Percentiles rank a stretch among this genome's conserved stretches.
Evolutionary conservation across 2,329 filamentous ascomycete genomes (phyloP).

Genomic region (Phoma sp.): DNA sequence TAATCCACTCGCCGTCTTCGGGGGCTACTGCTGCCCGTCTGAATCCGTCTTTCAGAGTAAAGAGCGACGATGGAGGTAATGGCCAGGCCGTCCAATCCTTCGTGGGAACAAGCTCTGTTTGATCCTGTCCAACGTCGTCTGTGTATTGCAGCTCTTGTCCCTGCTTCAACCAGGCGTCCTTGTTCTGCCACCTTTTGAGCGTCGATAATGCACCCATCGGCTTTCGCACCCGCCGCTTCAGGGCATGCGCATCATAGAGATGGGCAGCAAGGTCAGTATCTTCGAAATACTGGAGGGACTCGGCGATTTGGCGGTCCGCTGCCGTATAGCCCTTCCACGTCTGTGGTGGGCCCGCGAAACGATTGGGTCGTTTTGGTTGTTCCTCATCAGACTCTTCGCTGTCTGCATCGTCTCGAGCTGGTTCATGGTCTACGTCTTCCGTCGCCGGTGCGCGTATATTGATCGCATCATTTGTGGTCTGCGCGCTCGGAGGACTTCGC

Average conservation of each 20-base stretch:
- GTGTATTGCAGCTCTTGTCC: conserved; percentile 34
- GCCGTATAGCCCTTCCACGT: conserved; percentile 71
- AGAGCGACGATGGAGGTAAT: conserved; percentile 66
- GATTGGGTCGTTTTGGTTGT: conserved; percentile 61
- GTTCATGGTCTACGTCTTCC: neutral
- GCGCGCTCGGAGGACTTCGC: conserved; percentile 21
- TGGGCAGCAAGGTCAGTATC: conserved; percentile 75
- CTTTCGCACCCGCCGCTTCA: conserved; percentile 61
- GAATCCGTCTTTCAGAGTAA: conserved; percentile 60
- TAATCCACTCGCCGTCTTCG: conserved; percentile 51
- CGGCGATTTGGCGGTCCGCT: conserved; percentile 66
- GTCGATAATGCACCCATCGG: conserved; percentile 20
- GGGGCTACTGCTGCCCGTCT: conserved; percentile 29
- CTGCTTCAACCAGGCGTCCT: conserved; percentile 48
- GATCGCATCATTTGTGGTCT: conserved; percentile 2
- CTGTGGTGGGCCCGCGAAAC: conserved; percentile 69
- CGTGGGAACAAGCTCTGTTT: conserved; percentile 52
- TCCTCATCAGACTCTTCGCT: conserved; percentile 27
- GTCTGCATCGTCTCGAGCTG: conserved; percentile 14
- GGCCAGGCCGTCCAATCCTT: conserved; percentile 88
- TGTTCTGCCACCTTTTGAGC: conserved; percentile 47
- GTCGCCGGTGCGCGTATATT: neutral
- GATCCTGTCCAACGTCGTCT: conserved; percentile 34
- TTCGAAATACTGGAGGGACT: conserved; percentile 67
- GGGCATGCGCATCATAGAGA: conserved; percentile 76